phyloP scores from a whole-genome alignment of 2,329 filamentous ascomycete genomes.

The Fusarium sp. region DNA sequence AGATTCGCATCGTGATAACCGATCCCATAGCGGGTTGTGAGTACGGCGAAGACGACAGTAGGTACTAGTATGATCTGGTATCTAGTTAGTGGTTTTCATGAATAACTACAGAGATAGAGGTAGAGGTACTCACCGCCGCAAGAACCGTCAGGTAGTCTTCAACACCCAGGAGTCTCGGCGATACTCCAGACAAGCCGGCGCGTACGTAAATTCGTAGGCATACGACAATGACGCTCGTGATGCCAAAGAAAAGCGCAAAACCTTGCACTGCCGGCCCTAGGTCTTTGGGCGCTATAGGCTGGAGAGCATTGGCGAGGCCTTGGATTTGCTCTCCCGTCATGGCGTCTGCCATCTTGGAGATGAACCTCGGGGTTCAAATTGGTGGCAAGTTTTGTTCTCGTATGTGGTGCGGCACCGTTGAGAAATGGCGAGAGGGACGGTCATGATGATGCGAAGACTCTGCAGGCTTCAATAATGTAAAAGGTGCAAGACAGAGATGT shows the following conservation, averaged over 20 bases:
- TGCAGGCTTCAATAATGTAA: too few species aligned
- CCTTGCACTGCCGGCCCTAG: slow-evolving; percentile 5
- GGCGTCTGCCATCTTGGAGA: neutral
- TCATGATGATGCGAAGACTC: too few species aligned
- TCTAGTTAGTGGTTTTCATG: rapidly evolving
- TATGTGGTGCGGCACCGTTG: too few species aligned
- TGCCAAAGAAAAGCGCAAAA: neutral
- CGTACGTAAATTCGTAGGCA: slow-evolving; percentile 13
- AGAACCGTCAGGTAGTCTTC: slow-evolving; percentile 14
- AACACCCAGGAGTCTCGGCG: neutral
- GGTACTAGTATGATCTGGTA: neutral
- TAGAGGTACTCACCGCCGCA: neutral
- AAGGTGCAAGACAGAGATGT: too few species aligned
- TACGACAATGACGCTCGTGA: neutral
- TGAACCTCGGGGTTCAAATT: too few species aligned
- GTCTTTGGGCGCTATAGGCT: neutral
- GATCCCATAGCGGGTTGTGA: slow-evolving; percentile 6
- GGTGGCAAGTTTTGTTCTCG: too few species aligned
- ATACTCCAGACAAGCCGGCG: slow-evolving; percentile 9
- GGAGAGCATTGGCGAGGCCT: neutral
- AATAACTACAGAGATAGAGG: rapidly evolving
- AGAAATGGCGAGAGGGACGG: too few species aligned
- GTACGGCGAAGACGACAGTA: slow-evolving; percentile 3
- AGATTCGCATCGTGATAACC: slow-evolving; percentile 9
- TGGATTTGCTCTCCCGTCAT: slow-evolving; percentile 17